Evolutionary conservation across 441 rosid species (phyloP).

Genomic region (Gossypium trilobum): DNA sequence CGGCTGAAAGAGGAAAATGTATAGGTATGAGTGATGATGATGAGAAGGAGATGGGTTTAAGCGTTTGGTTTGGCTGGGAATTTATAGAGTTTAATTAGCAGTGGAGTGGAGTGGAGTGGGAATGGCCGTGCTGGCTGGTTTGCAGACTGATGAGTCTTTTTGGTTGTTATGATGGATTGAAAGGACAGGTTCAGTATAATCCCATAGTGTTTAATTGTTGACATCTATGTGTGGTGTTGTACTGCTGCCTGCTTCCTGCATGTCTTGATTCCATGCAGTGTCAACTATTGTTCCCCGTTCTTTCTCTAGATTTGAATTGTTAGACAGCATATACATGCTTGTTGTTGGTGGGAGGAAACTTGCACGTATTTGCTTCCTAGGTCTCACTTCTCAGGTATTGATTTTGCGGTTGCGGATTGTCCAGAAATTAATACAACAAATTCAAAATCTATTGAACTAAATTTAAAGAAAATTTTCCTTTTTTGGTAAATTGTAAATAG

Average conservation of each 20-base stretch:
- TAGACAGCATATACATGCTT: neutral
- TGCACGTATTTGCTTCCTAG: conserved; percentile 5
- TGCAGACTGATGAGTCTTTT: neutral
- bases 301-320: neutral
- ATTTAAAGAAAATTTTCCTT: too few species aligned
- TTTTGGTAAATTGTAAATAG: too few species aligned
- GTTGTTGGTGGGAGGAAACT: neutral
- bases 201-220: neutral
- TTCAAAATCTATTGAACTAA: too few species aligned
- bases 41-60: conserved; percentile 16
- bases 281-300: conserved; percentile 20
- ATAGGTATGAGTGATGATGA: neutral
- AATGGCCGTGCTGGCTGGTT: neutral
- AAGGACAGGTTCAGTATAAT: neutral
- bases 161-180: conserved; percentile 18
- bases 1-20: neutral
- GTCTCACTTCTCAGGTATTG: conserved; percentile 22
- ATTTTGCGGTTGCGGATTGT: too few species aligned
- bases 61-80: conserved; percentile 12
- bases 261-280: conserved; percentile 27
- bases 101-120: neutral
- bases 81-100: conserved; percentile 22
- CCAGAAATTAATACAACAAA: too few species aligned
- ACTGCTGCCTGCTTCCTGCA: conserved; percentile 20
- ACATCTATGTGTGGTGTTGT: neutral